These are phyloP conservation scores for Mycosphaerella arachidis DNA, from an alignment of 2,329 filamentous ascomycete species.

Conservation along the genomic window DNA sequence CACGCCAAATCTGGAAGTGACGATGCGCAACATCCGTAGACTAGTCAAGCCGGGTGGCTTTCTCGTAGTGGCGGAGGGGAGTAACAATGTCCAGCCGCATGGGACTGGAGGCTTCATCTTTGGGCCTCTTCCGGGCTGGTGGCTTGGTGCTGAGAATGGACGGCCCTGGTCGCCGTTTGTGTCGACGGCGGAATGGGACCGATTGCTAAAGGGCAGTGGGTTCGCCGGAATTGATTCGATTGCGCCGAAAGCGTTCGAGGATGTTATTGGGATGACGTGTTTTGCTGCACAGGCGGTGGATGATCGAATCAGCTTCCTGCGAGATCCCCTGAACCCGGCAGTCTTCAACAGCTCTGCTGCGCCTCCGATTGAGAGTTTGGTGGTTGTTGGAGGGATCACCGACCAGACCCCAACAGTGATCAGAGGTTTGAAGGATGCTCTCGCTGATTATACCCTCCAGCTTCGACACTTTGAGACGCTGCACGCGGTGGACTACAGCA, in stretches of 20 bases:
- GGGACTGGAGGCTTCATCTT: background rate
- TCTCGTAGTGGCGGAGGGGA: conserved; percentile 17
- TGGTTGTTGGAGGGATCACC: too few species aligned
- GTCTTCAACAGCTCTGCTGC: background rate
- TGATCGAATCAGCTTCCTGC: background rate
- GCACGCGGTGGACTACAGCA: background rate
- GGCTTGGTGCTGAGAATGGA: background rate
- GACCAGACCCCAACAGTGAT: background rate
- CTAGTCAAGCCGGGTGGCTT: conserved; percentile 24
- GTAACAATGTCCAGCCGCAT: background rate
- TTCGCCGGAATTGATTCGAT: conserved; percentile 32
- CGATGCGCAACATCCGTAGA: conserved; percentile 16
- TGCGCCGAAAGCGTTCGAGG: conserved; percentile 7
- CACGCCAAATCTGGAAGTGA: conserved; percentile 11
- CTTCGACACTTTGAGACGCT: background rate
- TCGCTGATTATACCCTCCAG: background rate
- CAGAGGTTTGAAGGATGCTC: background rate
- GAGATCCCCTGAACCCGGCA: background rate
- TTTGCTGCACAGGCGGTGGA: conserved; percentile 11
- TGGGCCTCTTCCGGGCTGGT: conserved; percentile 6
- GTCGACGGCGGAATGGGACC: conserved; percentile 28
- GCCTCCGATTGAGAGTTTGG: background rate
- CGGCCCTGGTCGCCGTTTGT: background rate
- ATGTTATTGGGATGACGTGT: background rate
- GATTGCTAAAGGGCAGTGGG: conserved; percentile 26